Conservation (phyloP, 257 asterid genomes). For the Solanum pinnatisectum region DNA sequence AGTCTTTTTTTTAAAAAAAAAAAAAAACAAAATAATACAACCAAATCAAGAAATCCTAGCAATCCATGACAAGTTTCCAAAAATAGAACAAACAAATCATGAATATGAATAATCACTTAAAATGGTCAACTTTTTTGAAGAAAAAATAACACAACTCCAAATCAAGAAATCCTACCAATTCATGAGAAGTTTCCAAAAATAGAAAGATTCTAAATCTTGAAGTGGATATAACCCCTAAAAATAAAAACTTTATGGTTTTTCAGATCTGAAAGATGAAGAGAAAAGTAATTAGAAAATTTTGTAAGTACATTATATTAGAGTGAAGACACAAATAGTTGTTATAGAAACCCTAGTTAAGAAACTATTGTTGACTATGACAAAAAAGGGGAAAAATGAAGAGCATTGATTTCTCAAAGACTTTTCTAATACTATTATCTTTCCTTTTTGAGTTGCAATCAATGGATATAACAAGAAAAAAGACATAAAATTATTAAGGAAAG, state of each 20-base stretch:
- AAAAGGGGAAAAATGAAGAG: not conserved
- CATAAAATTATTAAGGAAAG: not conserved
- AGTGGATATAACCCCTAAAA: not conserved
- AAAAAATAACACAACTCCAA: not conserved
- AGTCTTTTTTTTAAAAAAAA: too few relatives aligned
- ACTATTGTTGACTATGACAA: not conserved
- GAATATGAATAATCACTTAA: not conserved
- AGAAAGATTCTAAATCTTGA: not conserved
- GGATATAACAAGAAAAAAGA: not conserved
- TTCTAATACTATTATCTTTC: not conserved
- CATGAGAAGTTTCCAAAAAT: not conserved
- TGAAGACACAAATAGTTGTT: not conserved
- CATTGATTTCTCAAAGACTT: not conserved
- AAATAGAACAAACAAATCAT: not conserved
- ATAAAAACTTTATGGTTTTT: not conserved
- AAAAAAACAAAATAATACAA: not conserved
- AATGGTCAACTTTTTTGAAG: not conserved
- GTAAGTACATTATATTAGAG: not conserved
- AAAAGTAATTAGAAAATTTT: not conserved
- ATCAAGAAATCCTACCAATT: not conserved
- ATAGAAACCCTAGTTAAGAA: not conserved
- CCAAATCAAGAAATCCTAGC: not conserved
- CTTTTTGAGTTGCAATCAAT: not conserved
- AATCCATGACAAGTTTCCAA: not conserved
- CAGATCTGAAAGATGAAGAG: not conserved